Conservation (phyloP, 2,329 filamentous ascomycete species). For the Trichoderma koningii region DNA sequence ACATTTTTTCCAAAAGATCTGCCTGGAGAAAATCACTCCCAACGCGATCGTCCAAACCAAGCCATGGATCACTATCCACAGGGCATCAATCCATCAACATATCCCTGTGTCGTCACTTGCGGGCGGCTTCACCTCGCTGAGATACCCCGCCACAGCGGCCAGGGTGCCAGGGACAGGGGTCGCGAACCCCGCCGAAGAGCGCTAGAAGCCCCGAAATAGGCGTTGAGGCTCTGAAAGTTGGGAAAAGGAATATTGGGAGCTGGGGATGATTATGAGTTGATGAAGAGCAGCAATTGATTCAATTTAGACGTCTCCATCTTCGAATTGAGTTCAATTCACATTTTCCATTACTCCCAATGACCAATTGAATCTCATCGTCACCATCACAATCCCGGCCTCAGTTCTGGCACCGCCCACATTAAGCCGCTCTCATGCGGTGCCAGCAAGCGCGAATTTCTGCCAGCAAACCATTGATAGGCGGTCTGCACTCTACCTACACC, state of each 20-base stretch:
- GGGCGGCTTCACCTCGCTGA: slow-evolving; percentile 18
- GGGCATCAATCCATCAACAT: not conserved
- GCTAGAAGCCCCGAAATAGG: slow-evolving; percentile 10
- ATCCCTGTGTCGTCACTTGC: slow-evolving; percentile 23
- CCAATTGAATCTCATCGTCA: not conserved
- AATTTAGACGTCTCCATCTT: not conserved
- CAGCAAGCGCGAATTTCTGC: slow-evolving; percentile 27
- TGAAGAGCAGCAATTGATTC: not conserved
- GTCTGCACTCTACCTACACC: slow-evolving; percentile 9
- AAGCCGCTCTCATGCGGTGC: slow-evolving; percentile 23
- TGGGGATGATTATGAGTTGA: not conserved
- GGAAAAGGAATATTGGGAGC: too few species aligned
- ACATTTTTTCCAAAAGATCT: not conserved
- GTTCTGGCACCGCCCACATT: slow-evolving; percentile 10
- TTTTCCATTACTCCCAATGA: not conserved
- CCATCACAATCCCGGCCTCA: not conserved
- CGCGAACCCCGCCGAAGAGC: slow-evolving; percentile 10
- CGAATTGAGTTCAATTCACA: not conserved
- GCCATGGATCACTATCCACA: not conserved
- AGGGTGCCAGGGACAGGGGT: slow-evolving; percentile 3
- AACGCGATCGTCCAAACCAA: slow-evolving; percentile 3
- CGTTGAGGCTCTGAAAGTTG: not conserved
- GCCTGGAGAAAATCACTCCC: slow-evolving; percentile 3
- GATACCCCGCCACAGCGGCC: slow-evolving; percentile 16
- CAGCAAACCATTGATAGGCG: slow-evolving; percentile 4